Base-by-base conservation (phyloP, 176 grass and related monocot genomes). In the Ensete glaucum region DNA sequence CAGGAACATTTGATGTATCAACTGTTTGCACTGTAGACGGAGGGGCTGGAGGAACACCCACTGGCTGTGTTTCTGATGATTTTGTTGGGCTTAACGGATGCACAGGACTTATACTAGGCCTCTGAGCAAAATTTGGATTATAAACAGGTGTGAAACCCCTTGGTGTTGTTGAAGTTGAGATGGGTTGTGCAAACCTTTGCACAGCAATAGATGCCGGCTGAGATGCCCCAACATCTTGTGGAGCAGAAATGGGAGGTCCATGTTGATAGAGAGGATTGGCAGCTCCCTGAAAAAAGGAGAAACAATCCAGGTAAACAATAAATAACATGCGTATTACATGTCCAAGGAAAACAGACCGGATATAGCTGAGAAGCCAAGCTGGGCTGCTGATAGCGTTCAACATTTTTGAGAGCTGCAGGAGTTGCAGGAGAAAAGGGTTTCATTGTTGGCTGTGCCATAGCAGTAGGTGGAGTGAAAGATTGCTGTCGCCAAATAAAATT, bases 1-100 rank as follows among this genome's bases (percentile, higher is more conserved):
- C 95, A 79, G 91, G 88, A 24, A 94, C 91, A 62, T 91, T 99
- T n/a, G 88, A 91, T 58, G 88, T 99, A 89, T 99, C 91, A 74
- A 77, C 95, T 72, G 95, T 91, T 80, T 89, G 88, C 65, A 99
- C 84, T 55, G 95, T 99, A 25, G 81, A 81, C 65, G 94, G 78
- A 78, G 91, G 91, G 75, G 88, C 86, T 75, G 86, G 76, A 77
- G 95, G 84, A 25, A 77, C 64, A 85, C 49, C 64, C 14, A 66
- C 59, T 75, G 84, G 65, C 67, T 91, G 86, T 22, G 65, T 14
- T 27, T 81, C 81, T 76, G 73, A 66, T 27, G 80, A 82, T 54
- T 87, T 83, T 76, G 86, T 86, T 54, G 95, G 91, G 85, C 88
- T 99, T 67, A 85, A 99, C 51, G 95, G 88, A 68, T 99, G 95